These are phyloP conservation scores for Haplographium delicatum DNA, from an alignment of 495 filamentous ascomycete species.

Conservation along the genomic window DNA sequence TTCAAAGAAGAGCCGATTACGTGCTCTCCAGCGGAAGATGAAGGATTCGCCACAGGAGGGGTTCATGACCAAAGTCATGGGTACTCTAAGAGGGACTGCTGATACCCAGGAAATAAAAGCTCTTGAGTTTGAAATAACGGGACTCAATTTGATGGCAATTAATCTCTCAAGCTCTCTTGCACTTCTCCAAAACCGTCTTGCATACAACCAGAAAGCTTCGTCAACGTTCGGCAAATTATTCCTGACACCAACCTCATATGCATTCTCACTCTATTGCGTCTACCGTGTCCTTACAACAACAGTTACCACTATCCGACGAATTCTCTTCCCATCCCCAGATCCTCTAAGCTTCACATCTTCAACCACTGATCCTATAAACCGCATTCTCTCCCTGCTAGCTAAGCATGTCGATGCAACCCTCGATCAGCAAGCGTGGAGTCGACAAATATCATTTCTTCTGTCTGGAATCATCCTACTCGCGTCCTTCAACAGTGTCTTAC, in stretches of 20 bases:
- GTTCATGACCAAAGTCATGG: slow-evolving; percentile 63
- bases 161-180: slow-evolving; percentile 57
- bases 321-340: slow-evolving; percentile 33
- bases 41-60: slow-evolving; percentile 47
- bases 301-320: slow-evolving; percentile 54
- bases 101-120: slow-evolving; percentile 60
- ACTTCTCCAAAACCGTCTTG: slow-evolving; percentile 50
- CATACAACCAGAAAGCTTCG: slow-evolving; percentile 54
- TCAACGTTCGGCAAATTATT: slow-evolving; percentile 57
- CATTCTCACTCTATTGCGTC: slow-evolving; percentile 69
- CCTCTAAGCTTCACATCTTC: slow-evolving; percentile 50
- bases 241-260: slow-evolving; percentile 47
- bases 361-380: slow-evolving; percentile 70
- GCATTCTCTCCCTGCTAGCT: slow-evolving; percentile 66
- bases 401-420: slow-evolving; percentile 67
- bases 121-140: slow-evolving; percentile 69
- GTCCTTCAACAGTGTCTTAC: slow-evolving; percentile 68
- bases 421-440: slow-evolving; percentile 66
- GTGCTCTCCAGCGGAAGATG: slow-evolving; percentile 59
- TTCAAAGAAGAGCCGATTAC: slow-evolving; percentile 61
- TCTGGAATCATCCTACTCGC: slow-evolving; percentile 72
- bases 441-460: slow-evolving; percentile 71
- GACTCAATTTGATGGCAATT: slow-evolving; percentile 67
- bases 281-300: slow-evolving; percentile 68
- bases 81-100: slow-evolving; percentile 53